Base-by-base conservation (phyloP, 177 flowering plant genomes). In the Vitis hybrid region DNA sequence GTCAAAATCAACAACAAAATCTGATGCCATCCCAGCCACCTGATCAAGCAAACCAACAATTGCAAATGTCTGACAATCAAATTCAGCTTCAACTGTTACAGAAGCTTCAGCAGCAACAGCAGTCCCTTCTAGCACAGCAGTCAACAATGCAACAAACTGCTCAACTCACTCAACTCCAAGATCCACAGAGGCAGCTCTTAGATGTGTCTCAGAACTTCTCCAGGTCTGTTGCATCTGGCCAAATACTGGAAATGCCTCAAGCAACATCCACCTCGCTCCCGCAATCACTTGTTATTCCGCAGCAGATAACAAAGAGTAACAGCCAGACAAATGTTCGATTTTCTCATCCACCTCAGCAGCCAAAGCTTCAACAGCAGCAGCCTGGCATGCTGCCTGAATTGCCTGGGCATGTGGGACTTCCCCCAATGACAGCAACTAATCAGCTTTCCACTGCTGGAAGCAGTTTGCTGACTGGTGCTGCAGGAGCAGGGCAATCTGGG, bases 61-160 rank as follows among this genome's bases (percentile, higher is more conserved):
- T 81, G 60, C 90, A 84, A 67, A 72, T 80, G 70, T 61, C 94
- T 6, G 90, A 89, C 56, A 83, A 81, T 69, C 98, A 88, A 74
- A 72, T 84, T 62, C 92, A 88, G 75, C 58, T 87, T 65, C 95
- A 92, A 60, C 78, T 92, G 69, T 63, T 94, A 29, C 98, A 92
- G 81, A 92, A 86, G 81, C 83, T 87, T 71, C 94, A 90, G 73
- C 93, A 91, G 77, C 97, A 89, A 69, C 91, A 85, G 58, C 94
- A 89, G 31, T 80, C 89, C 16, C 68, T 88, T 67, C 61, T 86
- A 65, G 79, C 86, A 2, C 98, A 89, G 66, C 93, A 87, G 60
- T 72, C 90, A 16, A 70, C 79, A 11, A 15, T 74, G 62, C 89
- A 85, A 51, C 90, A 82, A 45, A 76, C 89, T 57, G 63, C 80